Conservation (phyloP, 805 yeast species). For the Ogataea thermomethanolica region DNA sequence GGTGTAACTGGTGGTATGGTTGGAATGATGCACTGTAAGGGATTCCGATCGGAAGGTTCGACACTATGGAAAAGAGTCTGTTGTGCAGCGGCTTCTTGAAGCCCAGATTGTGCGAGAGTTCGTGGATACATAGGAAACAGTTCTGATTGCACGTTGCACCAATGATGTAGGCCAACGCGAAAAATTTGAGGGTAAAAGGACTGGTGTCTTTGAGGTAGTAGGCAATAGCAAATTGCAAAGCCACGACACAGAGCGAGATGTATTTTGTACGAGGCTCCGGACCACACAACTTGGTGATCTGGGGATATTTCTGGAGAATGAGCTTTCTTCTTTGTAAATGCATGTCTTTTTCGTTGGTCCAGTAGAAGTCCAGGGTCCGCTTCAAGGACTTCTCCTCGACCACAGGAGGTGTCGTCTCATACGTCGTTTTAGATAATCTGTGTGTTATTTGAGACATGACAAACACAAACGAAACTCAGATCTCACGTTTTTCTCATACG, state of each 20-base stretch:
- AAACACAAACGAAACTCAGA: conserved; percentile 2
- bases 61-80: conserved; percentile 69
- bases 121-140: conserved; percentile 83
- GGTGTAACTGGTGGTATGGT: conserved; percentile 90
- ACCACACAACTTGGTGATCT: conserved; percentile 76
- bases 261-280: conserved; percentile 85
- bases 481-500: conserved; percentile 10
- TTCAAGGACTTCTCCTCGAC: conserved; percentile 22
- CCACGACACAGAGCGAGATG: conserved; percentile 61
- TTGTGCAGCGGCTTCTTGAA: conserved; percentile 77
- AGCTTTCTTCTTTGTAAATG: conserved; percentile 70
- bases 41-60: conserved; percentile 83
- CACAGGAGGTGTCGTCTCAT: conserved; percentile 24
- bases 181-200: conserved; percentile 50
- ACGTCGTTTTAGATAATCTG: conserved; percentile 17
- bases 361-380: conserved; percentile 55
- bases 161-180: conserved; percentile 64
- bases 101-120: conserved; percentile 77
- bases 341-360: conserved; percentile 83
- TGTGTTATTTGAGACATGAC: conserved; percentile 22
- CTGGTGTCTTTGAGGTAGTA: conserved; percentile 54
- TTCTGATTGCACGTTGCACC: conserved; percentile 90
- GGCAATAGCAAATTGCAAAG: conserved; percentile 65
- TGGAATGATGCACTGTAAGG: conserved; percentile 88
- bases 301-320: conserved; percentile 73